Evolutionary conservation across 495 filamentous ascomycete genomes (phyloP), one percentile per base, ranked within the genome.

Genomic region (Penicillium fimorum): DNA sequence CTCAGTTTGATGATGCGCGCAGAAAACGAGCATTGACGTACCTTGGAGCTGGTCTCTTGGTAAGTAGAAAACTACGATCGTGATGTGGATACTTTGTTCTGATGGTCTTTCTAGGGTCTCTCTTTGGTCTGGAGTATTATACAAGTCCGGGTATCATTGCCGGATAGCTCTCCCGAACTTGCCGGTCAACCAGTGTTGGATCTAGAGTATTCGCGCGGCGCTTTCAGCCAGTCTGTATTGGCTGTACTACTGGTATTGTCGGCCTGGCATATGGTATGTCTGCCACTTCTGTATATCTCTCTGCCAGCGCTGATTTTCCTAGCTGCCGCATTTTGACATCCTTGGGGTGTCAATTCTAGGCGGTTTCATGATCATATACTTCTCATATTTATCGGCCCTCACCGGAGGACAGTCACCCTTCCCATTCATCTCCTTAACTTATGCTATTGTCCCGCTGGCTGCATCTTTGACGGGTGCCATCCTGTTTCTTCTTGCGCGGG

Each of bases 261-360:
- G 13, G 70, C 71, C 15, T 74, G 70, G 58, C 71, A 77, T 44
- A 57, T 79, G 20, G 78, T 80, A 47, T 46, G 77, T 68, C 5
- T 8, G 2, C 47, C 15, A 18, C 5, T 8, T 12, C 29, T 22
- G 9, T 45, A 29, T 40, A 13, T 33, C 7, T 17, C 47, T n/a
- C 47, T 8, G 17, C 12, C 15, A 1, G 29, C 54, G 43, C 60
- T 69, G 49, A 74, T 35, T 51, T n/a, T 10, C 15, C 8, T 55
- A 77, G 75, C 52, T 78, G 24, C 65, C 72, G 8, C 66, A 70
- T 46, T 71, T 66, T 47, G 74, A 69, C 5, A 46, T 68, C 13
- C 56, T 69, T 22, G 73, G 71, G 17, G 50, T 78, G 9, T 62
- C 65, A 18, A 67, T 73, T 7, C 30, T 77, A 6, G 66, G 60